These are phyloP conservation scores for Cadophora malorum DNA, from an alignment of 2,329 filamentous ascomycete genomes.

Conservation along the genomic window DNA sequence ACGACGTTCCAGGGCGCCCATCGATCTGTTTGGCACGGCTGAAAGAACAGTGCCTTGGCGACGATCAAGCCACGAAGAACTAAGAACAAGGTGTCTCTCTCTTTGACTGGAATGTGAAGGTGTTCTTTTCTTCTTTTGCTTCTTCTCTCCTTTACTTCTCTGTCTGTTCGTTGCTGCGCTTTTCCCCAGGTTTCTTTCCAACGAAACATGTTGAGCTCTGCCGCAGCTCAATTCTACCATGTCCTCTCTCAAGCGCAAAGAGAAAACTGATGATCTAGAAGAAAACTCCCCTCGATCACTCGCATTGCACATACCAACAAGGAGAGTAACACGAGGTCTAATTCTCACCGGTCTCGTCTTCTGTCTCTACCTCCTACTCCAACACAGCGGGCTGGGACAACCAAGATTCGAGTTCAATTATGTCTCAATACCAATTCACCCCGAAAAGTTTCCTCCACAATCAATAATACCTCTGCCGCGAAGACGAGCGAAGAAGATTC, in stretches of 20 bases:
- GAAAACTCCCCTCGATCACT: background rate
- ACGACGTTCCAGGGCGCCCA: conserved; percentile 10
- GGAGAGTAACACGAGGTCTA: background rate
- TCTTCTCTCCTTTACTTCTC: background rate
- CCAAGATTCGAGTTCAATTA: conserved; percentile 33
- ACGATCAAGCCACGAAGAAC: conserved; percentile 13
- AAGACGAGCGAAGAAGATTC: conserved; percentile 32
- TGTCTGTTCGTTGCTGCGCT: too few relatives aligned
- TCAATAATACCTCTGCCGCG: conserved; percentile 33
- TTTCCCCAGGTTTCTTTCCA: background rate
- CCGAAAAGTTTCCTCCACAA: conserved; percentile 35
- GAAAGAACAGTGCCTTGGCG: conserved; percentile 14
- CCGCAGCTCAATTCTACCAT: conserved; percentile 9
- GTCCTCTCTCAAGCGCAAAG: conserved; percentile 13
- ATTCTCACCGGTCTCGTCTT: conserved; percentile 1
- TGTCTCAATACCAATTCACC: conserved; percentile 34
- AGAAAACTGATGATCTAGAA: conserved; percentile 5
- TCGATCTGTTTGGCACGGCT: conserved; percentile 14
- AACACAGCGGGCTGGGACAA: conserved; percentile 14
- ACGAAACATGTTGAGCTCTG: conserved; percentile 9
- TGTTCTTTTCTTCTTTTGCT: background rate
- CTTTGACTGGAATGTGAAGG: background rate
- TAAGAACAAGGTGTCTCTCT: background rate
- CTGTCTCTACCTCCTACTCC: background rate
- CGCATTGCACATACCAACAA: background rate